Base-by-base conservation (phyloP, 257 asterid genomes). In the Mentha longifolia region DNA sequence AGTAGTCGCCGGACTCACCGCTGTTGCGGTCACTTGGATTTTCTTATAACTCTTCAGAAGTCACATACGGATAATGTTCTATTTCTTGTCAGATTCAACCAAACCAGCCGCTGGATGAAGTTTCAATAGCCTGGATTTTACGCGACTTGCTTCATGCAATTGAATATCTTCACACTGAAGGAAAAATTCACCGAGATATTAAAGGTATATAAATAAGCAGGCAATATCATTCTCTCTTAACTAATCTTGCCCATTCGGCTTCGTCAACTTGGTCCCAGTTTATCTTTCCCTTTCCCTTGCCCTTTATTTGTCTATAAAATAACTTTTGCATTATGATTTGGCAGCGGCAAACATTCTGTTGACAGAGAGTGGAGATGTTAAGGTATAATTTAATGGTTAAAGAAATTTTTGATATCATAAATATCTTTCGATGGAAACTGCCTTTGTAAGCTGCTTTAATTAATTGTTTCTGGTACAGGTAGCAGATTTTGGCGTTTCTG, bases 401-500 rank as follows among this genome's bases (percentile, higher is more conserved):
- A 28, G 30, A 70, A 74, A n/a, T 35, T 41, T 47, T 39, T 56
- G 58, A 56, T 46, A 20, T 22, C 58, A 57, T 70, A 65, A 46
- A 56, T 50, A 56, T 51, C 35, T 64, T 46, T 71, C 42, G 15
- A 22, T 55, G 31, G 55, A 28, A 65, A 75, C 59, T 65, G 19
- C 65, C 56, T 43, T 57, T 25, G 20, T 22, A 22, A 47, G 16
- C 68, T 75, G 51, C 65, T 10, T 64, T 25, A 47, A 22, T 54
- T 71, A 59, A 45, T 31, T 50, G 59, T 68, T 69, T 56, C 58
- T 80, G 67, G 65, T 70, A 52, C 71, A 94, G 99, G 99, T 95
- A 76, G 99, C 99, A 72, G 99, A 95, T 85, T 95, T 95, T 81
- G 99, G 99, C n/a, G 99, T 95, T 84, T 95, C 99, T 82, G 99